A percentile compares a stretch with the other conserved stretches of the same genome.
Evolutionary conservation across 1,284 basidiomycete genomes (phyloP).

Genomic region (Cutaneotrichosporon spelunceum): DNA sequence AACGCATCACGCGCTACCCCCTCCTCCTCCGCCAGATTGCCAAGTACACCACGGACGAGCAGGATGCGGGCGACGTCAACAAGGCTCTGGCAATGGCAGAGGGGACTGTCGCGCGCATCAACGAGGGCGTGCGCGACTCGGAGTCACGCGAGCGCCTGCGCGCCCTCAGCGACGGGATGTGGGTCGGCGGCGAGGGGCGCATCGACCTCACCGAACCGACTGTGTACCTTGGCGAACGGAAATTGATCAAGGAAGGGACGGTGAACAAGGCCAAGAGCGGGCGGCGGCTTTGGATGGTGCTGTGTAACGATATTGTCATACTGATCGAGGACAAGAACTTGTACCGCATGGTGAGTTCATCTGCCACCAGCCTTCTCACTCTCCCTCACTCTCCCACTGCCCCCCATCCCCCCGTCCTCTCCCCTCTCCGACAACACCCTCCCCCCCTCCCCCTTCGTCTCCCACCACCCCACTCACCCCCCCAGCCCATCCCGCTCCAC

Average conservation of each 20-base stretch:
- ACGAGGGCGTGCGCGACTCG: constrained; percentile 82
- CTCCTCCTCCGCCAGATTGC: constrained; percentile 78
- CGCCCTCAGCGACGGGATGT: constrained; percentile 71
- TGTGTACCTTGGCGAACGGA: constrained; percentile 68
- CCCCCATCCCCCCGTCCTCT: no score
- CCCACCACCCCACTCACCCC: constrained; percentile 58
- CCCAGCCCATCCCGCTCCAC: constrained; percentile 49
- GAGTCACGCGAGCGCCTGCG: constrained; percentile 71
- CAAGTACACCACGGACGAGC: constrained; percentile 66
- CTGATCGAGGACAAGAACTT: constrained; percentile 71
- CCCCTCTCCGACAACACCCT: neutral
- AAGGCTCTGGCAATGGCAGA: constrained; percentile 65
- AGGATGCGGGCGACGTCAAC: constrained; percentile 58
- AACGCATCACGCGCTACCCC: constrained; percentile 89
- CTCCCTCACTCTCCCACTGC: no score
- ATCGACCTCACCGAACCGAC: constrained; percentile 89
- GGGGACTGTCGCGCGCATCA: constrained; percentile 71
- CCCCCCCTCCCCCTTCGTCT: neutral
- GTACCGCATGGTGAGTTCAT: constrained; percentile 77
- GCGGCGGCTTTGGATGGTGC: constrained; percentile 67
- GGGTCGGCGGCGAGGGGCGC: constrained; percentile 76
- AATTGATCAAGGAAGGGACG: constrained; percentile 72
- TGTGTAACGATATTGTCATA: constrained; percentile 77
- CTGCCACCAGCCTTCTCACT: no score
- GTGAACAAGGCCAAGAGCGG: constrained; percentile 80